Evolutionary conservation across 495 filamentous ascomycete genomes (phyloP).

Genomic region (Zalerion maritima): DNA sequence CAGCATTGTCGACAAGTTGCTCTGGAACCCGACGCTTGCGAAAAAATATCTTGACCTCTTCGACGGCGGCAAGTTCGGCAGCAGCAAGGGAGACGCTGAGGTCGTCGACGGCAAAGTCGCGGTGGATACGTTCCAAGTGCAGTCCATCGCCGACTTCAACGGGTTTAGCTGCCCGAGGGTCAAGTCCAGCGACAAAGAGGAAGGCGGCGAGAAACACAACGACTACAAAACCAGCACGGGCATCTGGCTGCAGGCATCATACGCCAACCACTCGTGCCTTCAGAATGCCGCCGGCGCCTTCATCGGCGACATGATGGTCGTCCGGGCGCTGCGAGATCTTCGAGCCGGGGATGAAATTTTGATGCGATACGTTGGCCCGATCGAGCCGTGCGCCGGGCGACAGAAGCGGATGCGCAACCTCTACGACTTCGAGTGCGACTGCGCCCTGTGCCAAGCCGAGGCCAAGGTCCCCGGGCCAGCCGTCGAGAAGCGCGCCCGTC

Average conservation of each 20-base stretch:
- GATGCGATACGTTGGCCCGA: slow-evolving; percentile 1
- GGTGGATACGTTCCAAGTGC: slow-evolving; percentile 22
- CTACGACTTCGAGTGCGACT: slow-evolving; percentile 2
- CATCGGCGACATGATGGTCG: slow-evolving; percentile 45
- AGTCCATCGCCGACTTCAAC: slow-evolving; percentile 26
- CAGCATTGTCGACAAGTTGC: slow-evolving; percentile 28
- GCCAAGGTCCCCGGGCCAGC: not conserved
- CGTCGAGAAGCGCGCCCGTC: slow-evolving; percentile 2
- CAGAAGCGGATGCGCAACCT: not conserved
- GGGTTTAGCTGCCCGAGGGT: slow-evolving; percentile 25
- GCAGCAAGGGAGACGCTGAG: too few relatives aligned
- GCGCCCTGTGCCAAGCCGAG: slow-evolving; percentile 2
- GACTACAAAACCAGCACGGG: slow-evolving; percentile 18
- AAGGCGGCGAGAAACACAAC: slow-evolving; percentile 5
- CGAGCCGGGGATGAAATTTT: slow-evolving; percentile 12
- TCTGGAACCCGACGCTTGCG: slow-evolving; percentile 25
- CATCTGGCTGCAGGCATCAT: slow-evolving; percentile 36
- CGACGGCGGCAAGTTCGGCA: slow-evolving; percentile 26
- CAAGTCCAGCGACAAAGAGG: slow-evolving; percentile 11
- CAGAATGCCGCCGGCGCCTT: slow-evolving; percentile 32
- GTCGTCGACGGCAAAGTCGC: not conserved
- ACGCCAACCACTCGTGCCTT: slow-evolving; percentile 41
- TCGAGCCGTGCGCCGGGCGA: slow-evolving; percentile 1
- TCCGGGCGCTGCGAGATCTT: slow-evolving; percentile 35
- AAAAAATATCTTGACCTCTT: slow-evolving; percentile 24